Evolutionary conservation across 805 yeast species (phyloP), one percentile per base, ranked within the genome.

Genomic region (Cyberlindnera maclurae): DNA sequence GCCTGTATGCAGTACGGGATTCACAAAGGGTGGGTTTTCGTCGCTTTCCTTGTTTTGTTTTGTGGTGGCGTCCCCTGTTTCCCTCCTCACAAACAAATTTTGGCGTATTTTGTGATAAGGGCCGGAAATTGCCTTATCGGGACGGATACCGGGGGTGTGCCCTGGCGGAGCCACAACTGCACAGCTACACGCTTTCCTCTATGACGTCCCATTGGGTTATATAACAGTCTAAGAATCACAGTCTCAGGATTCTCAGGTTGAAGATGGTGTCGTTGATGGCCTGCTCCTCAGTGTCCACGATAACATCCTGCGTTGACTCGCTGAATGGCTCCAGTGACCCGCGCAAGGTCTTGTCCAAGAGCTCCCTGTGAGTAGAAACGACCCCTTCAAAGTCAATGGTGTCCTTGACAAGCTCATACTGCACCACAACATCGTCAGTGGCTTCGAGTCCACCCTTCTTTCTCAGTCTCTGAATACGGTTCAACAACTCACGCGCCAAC

Each of bases 401-500:
- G 48, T 75, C 78, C 48, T 77, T 73, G 41, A 65, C 50, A 44
- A 88, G 59, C 47, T 76, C 67, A 64, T 85, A 85, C 64, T 90
- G 88, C 43, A 93, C 96, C 47, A 75, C 63, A 37, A 93, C 94
- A 52, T 93, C 98, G 60, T 93, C 98, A 33, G 97, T 90, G 45
- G 95, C 89, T 58, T 84, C 84, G 57, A 93, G 73, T 26, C 96
- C 95, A 47, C 85, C 88, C 75, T 89, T 88, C 82, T 93, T 93
- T 68, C 99, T 83, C 59, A 89, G 77, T 64, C 96, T 82, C 73
- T 93, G 99, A 51, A 93, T 87, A 67, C 98, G 88, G 76, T 93
- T 93, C 57, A 93, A 77, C 58, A 93, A 73, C 65, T 93, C 97
- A 71, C 99, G 86, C 6, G 96, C 96, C 53, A 85, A 71, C 62